These are phyloP conservation scores for Solanum chmielewskii DNA, from an alignment of 257 asterid genomes.

Conservation along the genomic window DNA sequence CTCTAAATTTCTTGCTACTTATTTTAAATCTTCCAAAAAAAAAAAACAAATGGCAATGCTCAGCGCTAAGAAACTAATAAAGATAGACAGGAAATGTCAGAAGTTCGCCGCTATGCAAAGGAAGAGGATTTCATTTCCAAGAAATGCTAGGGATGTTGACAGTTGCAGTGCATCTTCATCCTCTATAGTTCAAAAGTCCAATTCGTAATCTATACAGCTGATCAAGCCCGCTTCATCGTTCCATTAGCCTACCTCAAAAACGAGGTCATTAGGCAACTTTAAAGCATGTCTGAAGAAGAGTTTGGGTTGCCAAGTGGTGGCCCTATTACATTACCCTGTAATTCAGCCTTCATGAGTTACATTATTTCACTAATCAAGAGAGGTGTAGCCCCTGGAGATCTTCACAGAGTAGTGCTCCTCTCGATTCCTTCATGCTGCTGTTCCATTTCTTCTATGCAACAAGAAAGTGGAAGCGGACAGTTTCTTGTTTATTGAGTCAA, in stretches of 20 bases:
- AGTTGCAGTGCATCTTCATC: neutral
- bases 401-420: constrained; percentile 13
- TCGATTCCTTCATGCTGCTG: neutral
- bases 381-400: neutral
- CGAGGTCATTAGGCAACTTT: neutral
- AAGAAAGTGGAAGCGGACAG: neutral
- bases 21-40: neutral
- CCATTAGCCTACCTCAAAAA: neutral
- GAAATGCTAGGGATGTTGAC: neutral
- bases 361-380: constrained; percentile 6
- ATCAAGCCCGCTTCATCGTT: neutral
- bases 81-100: neutral
- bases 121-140: neutral
- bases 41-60: neutral
- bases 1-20: neutral
- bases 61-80: neutral
- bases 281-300: constrained; percentile 14
- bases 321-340: constrained; percentile 13
- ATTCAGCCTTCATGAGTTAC: constrained; percentile 13
- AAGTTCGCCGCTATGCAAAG: neutral
- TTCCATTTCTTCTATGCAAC: neutral
- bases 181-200: too few relatives aligned
- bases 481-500: neutral
- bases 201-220: constrained; percentile 1
- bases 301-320: neutral